Base-by-base conservation (phyloP, 108 stramenopile species). In the Stephanodiscus triporus region DNA sequence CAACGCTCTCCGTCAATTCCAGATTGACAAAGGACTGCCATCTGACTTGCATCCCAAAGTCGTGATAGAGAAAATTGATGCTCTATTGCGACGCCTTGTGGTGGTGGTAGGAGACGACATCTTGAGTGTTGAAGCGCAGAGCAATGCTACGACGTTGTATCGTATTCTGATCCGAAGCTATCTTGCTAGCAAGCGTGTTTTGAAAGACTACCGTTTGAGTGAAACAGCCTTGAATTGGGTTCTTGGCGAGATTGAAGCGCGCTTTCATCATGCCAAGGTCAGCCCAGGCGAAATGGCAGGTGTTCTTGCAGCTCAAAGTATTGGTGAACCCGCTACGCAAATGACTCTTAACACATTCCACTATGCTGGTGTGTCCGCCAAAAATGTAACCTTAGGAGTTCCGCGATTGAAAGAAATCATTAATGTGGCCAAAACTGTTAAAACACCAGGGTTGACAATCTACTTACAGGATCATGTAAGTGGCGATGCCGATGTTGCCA, bases 301-400 rank as follows among this genome's bases (percentile, higher is more conserved):
- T 59, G 97, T 99, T 9, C 88, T 98, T 63, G 99, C 99, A 7
- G 99, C 99, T 2, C 99, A 99, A 79, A 96, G 94, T 68, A 95
- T 99, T 66, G 99, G 99, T 19, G 97, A 99, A 78, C 99, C 99
- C 20, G 97, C 97, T 40, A 99, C 99, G n/a, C 99, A 99, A 78
- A 99, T 99, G 99, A 99, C 99, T 7, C 84, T 99, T 48, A 95
- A 95, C 71, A 99, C 99, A 27, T 99, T 99, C 83, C 99, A 99
- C 83, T 97, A 95, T 68, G 97, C 99, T 50, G 98, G 98, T 69
- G 97, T 99, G 29, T 92, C 92, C 29, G 97, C 99, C 9, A 99
- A 99, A 91, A 98, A 99, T 85, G 99, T 99, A 4, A 99, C 99
- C 9, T 85, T 99, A 22, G 99, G 99, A 59, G 99, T 99, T 30